Conservation (phyloP, 345 rosid species). For the Lepidium didymum region DNA sequence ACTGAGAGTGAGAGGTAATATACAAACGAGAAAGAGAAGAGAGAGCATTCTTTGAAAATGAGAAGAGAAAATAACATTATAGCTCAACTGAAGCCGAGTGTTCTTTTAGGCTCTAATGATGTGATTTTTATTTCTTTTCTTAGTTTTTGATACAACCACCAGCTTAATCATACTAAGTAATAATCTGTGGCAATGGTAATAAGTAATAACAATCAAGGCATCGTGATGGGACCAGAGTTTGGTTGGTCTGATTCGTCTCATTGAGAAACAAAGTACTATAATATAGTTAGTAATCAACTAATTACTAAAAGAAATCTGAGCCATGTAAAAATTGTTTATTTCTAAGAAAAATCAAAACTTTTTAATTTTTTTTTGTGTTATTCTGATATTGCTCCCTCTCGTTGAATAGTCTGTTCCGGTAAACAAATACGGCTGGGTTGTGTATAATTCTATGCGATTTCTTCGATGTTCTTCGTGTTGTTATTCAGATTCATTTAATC, state of each 20-base stretch:
- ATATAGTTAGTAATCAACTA: neutral
- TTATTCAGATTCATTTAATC: neutral
- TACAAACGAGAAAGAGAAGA: no score
- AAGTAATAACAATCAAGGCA: no score
- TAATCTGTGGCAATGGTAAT: no score
- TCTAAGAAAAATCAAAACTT: neutral
- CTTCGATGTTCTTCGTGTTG: slow-evolving; percentile 2
- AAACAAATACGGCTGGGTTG: slow-evolving; percentile 6
- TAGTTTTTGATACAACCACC: no score
- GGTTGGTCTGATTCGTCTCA: slow-evolving; percentile 26
- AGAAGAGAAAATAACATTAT: no score
- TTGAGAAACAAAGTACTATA: slow-evolving; percentile 4
- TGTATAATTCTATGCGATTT: neutral
- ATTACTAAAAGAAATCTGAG: slow-evolving; percentile 1
- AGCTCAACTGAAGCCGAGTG: no score
- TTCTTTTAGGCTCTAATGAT: no score
- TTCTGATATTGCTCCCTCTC: neutral
- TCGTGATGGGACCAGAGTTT: slow-evolving; percentile 19
- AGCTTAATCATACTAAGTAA: no score
- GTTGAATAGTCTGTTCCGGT: neutral
- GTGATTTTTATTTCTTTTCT: no score
- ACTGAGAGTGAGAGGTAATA: no score
- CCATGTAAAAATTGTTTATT: slow-evolving; percentile 6
- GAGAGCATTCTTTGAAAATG: no score
- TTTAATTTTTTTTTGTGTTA: neutral